Conservation (phyloP, 257 asterid genomes). For the Avicennia marina region DNA sequence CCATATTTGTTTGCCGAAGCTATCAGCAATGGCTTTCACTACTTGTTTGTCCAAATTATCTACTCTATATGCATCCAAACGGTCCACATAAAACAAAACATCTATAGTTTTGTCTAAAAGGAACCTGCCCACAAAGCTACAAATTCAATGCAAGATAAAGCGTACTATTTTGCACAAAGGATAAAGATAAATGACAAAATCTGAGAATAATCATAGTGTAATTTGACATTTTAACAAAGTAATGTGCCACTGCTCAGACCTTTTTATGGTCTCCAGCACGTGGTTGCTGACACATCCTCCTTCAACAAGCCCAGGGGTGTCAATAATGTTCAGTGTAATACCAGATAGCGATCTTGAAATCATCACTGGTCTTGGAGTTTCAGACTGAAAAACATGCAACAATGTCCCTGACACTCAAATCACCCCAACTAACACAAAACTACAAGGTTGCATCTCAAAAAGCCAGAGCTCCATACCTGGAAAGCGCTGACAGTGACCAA, state of each 20-base stretch:
- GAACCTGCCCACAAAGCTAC: slow-evolving; percentile 57
- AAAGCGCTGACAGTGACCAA: slow-evolving; percentile 91
- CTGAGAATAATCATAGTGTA: background rate
- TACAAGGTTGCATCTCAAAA: slow-evolving; percentile 8
- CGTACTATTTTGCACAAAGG: background rate
- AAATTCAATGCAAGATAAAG: slow-evolving; percentile 5
- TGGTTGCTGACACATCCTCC: slow-evolving; percentile 90
- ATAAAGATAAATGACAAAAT: no score
- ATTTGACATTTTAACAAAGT: background rate
- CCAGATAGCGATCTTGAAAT: slow-evolving; percentile 88
- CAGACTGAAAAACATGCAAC: slow-evolving; percentile 61
- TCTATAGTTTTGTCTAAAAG: slow-evolving; percentile 89
- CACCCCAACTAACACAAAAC: background rate
- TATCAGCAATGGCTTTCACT: slow-evolving; percentile 79
- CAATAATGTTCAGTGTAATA: slow-evolving; percentile 79
- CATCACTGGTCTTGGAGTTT: slow-evolving; percentile 91
- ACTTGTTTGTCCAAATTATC: slow-evolving; percentile 89
- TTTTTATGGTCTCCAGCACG: slow-evolving; percentile 73
- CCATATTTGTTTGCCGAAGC: slow-evolving; percentile 86
- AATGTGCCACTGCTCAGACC: no score
- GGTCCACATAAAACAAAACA: slow-evolving; percentile 94
- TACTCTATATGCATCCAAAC: slow-evolving; percentile 93
- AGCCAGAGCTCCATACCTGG: slow-evolving; percentile 46
- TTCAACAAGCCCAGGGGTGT: slow-evolving; percentile 96
- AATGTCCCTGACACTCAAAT: background rate